Conservation (phyloP, 768 basidiomycete genomes). For the Pleurotus cornucopiae region DNA sequence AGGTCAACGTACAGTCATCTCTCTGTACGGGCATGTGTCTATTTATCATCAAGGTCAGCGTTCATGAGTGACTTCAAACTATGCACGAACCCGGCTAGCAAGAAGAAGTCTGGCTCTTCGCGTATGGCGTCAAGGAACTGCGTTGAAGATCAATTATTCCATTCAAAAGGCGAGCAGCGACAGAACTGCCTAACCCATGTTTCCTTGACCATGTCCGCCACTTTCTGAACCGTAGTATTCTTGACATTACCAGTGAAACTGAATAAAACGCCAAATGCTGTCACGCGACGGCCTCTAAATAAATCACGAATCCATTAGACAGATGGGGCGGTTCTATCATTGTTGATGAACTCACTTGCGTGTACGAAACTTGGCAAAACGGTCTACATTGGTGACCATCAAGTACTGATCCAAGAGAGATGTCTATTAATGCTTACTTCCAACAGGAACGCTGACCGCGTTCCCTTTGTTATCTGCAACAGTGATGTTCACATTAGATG, state of each 20-base stretch:
- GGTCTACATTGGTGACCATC: slow-evolving; percentile 27
- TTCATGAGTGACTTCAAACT: background rate
- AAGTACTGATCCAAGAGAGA: no score
- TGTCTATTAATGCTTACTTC: slow-evolving; percentile 19
- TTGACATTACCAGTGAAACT: slow-evolving; percentile 69
- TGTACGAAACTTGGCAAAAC: slow-evolving; percentile 71
- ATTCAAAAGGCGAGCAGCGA: no score
- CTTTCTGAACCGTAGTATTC: slow-evolving; percentile 75
- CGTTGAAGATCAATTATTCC: background rate
- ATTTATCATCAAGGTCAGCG: background rate
- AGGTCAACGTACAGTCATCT: slow-evolving; percentile 49
- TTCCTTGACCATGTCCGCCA: slow-evolving; percentile 75
- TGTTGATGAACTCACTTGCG: slow-evolving; percentile 39
- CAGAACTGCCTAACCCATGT: slow-evolving; percentile 49
- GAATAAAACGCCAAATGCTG: slow-evolving; percentile 75
- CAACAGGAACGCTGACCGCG: slow-evolving; percentile 32
- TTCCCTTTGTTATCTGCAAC: slow-evolving; percentile 38
- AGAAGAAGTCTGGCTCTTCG: slow-evolving; percentile 80
- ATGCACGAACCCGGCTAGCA: slow-evolving; percentile 57
- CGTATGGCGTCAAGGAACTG: slow-evolving; percentile 75
- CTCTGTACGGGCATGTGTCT: slow-evolving; percentile 81
- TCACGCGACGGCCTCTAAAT: slow-evolving; percentile 60
- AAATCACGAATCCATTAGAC: background rate
- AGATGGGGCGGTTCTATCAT: background rate
- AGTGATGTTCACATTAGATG: slow-evolving; percentile 86